Evolutionary conservation across 768 basidiomycete species (phyloP).

Genomic region (Hypsizygus marmoreus): DNA sequence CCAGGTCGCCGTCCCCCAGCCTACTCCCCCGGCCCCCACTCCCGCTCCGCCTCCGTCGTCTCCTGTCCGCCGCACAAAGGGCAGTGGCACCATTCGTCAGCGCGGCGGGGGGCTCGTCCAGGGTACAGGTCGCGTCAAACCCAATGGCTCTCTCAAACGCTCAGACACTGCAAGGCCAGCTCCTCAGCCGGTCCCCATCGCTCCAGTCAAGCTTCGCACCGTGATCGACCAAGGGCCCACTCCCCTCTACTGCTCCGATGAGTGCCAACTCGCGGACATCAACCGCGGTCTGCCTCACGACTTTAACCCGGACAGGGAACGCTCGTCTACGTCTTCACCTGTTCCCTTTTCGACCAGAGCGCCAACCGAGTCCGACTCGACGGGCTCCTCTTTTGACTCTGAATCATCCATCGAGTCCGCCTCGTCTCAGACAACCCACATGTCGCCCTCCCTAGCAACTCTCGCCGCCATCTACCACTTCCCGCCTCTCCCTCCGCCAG

Average conservation of each 20-base stretch:
- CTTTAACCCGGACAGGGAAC: constrained; percentile 48
- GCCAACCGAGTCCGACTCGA: constrained; percentile 44
- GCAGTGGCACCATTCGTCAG: constrained; percentile 35
- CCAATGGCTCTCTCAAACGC: constrained; percentile 55
- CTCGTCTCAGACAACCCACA: constrained; percentile 25
- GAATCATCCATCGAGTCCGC: constrained; percentile 41
- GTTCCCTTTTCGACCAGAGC: constrained; percentile 22
- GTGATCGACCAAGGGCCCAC: constrained; percentile 82
- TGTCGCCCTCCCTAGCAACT: constrained; percentile 31
- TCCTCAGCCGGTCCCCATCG: constrained; percentile 24
- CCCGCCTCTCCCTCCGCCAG: constrained; percentile 54
- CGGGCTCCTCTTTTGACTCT: constrained; percentile 41
- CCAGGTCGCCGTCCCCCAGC: constrained; percentile 45
- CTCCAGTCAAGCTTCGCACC: constrained; percentile 53
- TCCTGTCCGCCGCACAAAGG: constrained; percentile 28
- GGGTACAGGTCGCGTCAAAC: constrained; percentile 65
- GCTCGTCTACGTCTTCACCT: constrained; percentile 38
- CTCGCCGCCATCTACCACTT: constrained; percentile 44
- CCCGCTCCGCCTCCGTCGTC: constrained; percentile 42
- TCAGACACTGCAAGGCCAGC: constrained; percentile 24
- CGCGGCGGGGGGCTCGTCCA: constrained; percentile 56
- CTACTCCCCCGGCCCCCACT: constrained; percentile 27
- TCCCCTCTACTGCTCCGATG: constrained; percentile 83
- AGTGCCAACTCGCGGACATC: constrained; percentile 66
- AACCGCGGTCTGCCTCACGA: constrained; percentile 45